A percentile compares a stretch with the other conserved stretches of the same genome.
phyloP scores from a whole-genome alignment of 352 stramenopile genomes.

The Globisporangium acanthophoron region DNA sequence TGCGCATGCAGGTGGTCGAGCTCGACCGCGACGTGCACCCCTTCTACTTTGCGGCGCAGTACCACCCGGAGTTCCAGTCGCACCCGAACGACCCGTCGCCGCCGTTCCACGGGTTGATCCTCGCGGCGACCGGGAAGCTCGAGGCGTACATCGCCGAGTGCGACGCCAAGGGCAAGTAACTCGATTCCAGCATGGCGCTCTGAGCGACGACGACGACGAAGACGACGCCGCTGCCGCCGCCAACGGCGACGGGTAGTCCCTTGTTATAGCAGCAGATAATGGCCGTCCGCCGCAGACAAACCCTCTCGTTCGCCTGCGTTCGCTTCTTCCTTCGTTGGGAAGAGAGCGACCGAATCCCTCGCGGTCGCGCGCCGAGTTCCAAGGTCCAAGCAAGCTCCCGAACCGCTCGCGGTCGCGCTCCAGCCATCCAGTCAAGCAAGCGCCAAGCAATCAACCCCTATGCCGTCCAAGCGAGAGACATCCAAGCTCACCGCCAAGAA shows the following conservation, averaged over 20 bases:
- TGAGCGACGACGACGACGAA: not conserved
- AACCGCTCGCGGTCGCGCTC: constrained; percentile 11
- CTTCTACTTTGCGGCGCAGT: constrained; percentile 99
- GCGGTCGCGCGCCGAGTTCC: constrained; percentile 5
- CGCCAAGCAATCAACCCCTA: too few relatives aligned
- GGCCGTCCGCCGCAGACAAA: not conserved
- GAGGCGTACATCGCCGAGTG: constrained; percentile 51
- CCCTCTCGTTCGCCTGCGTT: constrained; percentile 1
- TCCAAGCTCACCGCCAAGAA: too few relatives aligned
- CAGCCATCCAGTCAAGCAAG: not conserved
- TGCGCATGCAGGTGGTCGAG: constrained; percentile 99
- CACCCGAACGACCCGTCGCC: constrained; percentile 94
- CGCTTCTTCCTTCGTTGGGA: constrained; percentile 7
- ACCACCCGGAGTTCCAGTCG: constrained; percentile 99
- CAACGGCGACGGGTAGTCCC: not conserved
- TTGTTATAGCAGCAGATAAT: constrained; percentile 2
- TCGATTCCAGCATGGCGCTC: too few relatives aligned
- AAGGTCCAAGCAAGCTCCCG: constrained; percentile 1
- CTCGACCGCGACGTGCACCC: constrained; percentile 93
- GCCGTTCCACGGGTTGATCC: constrained; percentile 96
- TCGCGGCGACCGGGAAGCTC: constrained; percentile 84
- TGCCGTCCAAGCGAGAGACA: not conserved
- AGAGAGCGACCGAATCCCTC: constrained; percentile 15
- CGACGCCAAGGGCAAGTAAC: constrained; percentile 29
- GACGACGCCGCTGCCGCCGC: not conserved